Percentiles rank a stretch among this genome's conserved stretches.
Evolutionary conservation across 148 eudicot species (phyloP).

Genomic region (Euryodendron excelsum): DNA sequence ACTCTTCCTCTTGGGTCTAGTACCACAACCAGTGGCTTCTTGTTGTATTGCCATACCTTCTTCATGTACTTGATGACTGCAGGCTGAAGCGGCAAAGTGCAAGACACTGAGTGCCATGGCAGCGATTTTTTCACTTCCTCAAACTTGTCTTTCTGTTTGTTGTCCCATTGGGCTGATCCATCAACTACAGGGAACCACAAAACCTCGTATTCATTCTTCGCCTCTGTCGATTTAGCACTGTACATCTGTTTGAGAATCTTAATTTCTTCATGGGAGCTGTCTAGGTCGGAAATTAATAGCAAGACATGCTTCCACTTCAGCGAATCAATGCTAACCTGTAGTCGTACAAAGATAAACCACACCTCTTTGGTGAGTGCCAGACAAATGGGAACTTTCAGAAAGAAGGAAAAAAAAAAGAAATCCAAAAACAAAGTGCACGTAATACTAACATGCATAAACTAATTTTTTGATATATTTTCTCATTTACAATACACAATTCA

Average conservation of each 20-base stretch:
- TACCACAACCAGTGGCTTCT: constrained; percentile 65
- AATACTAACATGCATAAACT: no score
- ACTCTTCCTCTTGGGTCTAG: constrained; percentile 68
- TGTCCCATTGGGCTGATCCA: constrained; percentile 38
- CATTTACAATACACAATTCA: no score
- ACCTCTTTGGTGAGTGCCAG: no score
- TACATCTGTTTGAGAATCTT: constrained; percentile 56
- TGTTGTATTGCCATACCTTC: constrained; percentile 59
- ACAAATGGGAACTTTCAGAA: background rate
- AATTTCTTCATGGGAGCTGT: constrained; percentile 58
- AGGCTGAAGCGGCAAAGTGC: constrained; percentile 54
- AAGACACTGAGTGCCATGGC: constrained; percentile 61
- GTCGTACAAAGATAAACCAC: background rate
- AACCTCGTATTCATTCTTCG: constrained; percentile 54
- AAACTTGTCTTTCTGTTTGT: constrained; percentile 37
- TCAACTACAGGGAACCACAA: constrained; percentile 71
- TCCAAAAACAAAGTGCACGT: no score
- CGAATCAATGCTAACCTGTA: constrained; percentile 49
- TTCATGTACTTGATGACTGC: constrained; percentile 46
- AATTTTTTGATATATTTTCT: no score
- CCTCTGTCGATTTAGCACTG: constrained; percentile 28
- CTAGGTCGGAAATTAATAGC: constrained; percentile 62
- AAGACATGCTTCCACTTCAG: constrained; percentile 59
- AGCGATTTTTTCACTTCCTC: constrained; percentile 37
- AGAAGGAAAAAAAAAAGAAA: no score